Evolutionary conservation across 2,329 filamentous ascomycete species (phyloP).

Genomic region (Iodosphaeria phyllophila): DNA sequence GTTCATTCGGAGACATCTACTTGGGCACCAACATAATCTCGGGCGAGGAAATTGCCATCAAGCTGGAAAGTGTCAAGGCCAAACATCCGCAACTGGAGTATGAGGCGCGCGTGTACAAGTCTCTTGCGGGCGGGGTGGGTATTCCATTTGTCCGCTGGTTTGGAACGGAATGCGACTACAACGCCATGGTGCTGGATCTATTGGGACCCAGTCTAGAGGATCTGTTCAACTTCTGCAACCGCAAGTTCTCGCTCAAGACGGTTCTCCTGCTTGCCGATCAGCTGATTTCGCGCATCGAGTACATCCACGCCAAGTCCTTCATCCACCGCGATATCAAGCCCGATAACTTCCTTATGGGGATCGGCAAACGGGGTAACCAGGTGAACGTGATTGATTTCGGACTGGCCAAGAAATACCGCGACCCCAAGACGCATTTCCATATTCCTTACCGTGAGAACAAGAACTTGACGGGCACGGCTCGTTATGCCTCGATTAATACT

Average conservation of each 20-base stretch:
- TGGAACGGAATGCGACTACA: conserved; percentile 98
- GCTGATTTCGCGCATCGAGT: conserved; percentile 97
- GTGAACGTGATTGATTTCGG: conserved; percentile 99
- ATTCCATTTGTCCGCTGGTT: conserved; percentile 99
- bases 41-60: conserved; percentile 98
- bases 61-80: conserved; percentile 97
- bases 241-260: conserved; percentile 98
- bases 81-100: conserved; percentile 99
- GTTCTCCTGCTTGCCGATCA: conserved; percentile 92
- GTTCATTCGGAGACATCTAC: conserved; percentile 96
- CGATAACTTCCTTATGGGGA: conserved; percentile 99
- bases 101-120: conserved; percentile 85
- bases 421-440: conserved; percentile 99
- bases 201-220: conserved; percentile 92
- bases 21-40: conserved; percentile 99
- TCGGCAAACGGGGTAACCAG: conserved; percentile 97
- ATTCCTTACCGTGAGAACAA: conserved; percentile 99
- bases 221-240: conserved; percentile 99
- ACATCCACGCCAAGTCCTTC: conserved; percentile 98
- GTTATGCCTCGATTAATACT: conserved; percentile 98
- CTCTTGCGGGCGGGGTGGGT: conserved; percentile 84
- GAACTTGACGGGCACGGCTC: conserved; percentile 96
- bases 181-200: conserved; percentile 97
- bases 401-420: conserved; percentile 97
- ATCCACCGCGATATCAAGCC: conserved; percentile 99